phyloP scores from a whole-genome alignment of 2,329 filamentous ascomycete genomes.

The Whalleya microplaca region DNA sequence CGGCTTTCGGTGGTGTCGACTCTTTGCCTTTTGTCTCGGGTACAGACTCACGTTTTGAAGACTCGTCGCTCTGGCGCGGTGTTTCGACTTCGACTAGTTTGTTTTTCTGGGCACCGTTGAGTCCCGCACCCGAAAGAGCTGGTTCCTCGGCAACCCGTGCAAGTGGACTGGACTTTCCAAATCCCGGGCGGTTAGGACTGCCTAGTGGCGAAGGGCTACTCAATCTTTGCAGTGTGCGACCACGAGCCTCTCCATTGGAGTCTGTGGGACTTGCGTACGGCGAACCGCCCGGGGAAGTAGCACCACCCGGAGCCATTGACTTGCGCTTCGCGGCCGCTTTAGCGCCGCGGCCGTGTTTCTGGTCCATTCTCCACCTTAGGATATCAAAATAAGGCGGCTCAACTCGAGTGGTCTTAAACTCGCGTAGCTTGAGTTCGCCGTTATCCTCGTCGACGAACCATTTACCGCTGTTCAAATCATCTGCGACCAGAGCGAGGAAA shows the following conservation, averaged over 20 bases:
- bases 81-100: constrained; percentile 62
- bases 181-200: constrained; percentile 68
- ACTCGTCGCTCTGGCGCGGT: constrained; percentile 52
- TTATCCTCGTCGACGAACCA: constrained; percentile 92
- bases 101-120: constrained; percentile 46
- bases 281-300: constrained; percentile 51
- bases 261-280: constrained; percentile 71
- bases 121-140: constrained; percentile 34
- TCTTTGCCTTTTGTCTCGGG: constrained; percentile 44
- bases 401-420: constrained; percentile 87
- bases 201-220: constrained; percentile 64
- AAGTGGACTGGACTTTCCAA: constrained; percentile 71
- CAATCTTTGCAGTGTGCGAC: constrained; percentile 72
- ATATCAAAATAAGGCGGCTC: constrained; percentile 96
- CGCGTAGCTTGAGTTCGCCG: constrained; percentile 86
- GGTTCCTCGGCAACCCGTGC: constrained; percentile 75
- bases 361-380: constrained; percentile 90
- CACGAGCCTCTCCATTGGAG: constrained; percentile 62
- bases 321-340: constrained; percentile 52
- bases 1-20: constrained; percentile 33
- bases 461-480: constrained; percentile 88
- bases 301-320: constrained; percentile 51
- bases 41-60: constrained; percentile 38
- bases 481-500: constrained; percentile 84
- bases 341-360: constrained; percentile 79